A percentile compares a stretch with the other conserved stretches of the same genome.
These are phyloP conservation scores for Penicillium sumatraense DNA, from an alignment of 2,329 filamentous ascomycete species.

Conservation along the genomic window DNA sequence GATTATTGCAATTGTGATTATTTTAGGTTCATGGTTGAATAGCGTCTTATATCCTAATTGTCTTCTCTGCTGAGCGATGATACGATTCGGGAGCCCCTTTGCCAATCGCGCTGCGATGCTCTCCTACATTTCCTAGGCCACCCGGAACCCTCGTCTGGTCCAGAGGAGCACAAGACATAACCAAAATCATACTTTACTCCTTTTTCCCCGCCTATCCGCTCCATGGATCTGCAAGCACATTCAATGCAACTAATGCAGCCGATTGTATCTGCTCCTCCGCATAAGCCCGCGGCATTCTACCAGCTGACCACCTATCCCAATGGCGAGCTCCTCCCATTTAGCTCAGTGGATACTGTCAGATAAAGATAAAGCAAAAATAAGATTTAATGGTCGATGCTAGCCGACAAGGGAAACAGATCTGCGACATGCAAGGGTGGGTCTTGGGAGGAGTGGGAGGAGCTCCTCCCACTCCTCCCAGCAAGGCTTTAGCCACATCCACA, in stretches of 20 bases:
- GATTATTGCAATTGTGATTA: not conserved
- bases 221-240: not conserved
- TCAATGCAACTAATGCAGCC: not conserved
- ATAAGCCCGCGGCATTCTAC: not conserved
- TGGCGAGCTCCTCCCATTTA: slow-evolving; percentile 1
- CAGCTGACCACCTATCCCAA: not conserved
- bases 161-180: not conserved
- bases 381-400: not conserved
- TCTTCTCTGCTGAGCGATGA: not conserved
- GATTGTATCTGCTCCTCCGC: not conserved
- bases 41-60: not conserved
- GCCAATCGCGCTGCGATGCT: not conserved
- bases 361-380: not conserved
- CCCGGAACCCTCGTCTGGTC: not conserved
- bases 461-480: slow-evolving; percentile 6
- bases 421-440: not conserved
- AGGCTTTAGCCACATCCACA: not conserved
- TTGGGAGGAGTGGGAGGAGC: slow-evolving; percentile 2
- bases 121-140: not conserved
- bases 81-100: not conserved
- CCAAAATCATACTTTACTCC: too few relatives aligned
- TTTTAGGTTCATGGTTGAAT: not conserved
- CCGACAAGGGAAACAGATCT: not conserved
- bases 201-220: not conserved
- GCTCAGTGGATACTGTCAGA: not conserved